Conservation (phyloP, 2,329 filamentous ascomycete genomes). For the Talaromyces piceae region DNA sequence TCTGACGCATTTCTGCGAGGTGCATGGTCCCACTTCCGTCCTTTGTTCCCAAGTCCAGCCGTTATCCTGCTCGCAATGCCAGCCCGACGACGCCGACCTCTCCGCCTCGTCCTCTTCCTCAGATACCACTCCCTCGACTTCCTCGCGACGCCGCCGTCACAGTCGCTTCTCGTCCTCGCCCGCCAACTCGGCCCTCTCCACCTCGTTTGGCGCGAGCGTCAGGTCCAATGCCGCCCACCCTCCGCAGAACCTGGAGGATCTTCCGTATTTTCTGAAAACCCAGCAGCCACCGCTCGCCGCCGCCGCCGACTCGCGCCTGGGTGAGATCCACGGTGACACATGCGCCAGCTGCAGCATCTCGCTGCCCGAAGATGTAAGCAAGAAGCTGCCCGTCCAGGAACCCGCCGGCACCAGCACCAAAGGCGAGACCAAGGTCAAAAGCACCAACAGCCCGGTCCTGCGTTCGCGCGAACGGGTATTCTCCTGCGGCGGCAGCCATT, state of each 20-base stretch:
- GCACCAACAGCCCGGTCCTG: slow-evolving; percentile 49
- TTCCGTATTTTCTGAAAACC: slow-evolving; percentile 43
- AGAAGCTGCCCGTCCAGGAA: slow-evolving; percentile 47
- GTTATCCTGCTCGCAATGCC: slow-evolving; percentile 48
- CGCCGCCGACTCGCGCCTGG: slow-evolving; percentile 38
- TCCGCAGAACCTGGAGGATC: slow-evolving; percentile 37
- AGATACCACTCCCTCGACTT: slow-evolving; percentile 20
- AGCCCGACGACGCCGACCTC: slow-evolving; percentile 28
- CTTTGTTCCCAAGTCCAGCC: slow-evolving; percentile 54
- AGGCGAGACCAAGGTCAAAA: slow-evolving; percentile 42
- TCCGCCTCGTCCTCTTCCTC: slow-evolving; percentile 34
- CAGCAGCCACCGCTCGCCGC: slow-evolving; percentile 28
- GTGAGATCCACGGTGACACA: slow-evolving; percentile 42
- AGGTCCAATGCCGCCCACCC: slow-evolving; percentile 13
- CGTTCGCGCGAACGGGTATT: slow-evolving; percentile 48
- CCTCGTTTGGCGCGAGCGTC: slow-evolving; percentile 21
- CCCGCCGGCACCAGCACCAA: slow-evolving; percentile 43
- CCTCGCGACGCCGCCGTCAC: slow-evolving; percentile 11
- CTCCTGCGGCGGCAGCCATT: slow-evolving; percentile 39
- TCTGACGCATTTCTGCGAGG: slow-evolving; percentile 56
- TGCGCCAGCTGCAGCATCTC: slow-evolving; percentile 53
- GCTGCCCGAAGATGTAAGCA: slow-evolving; percentile 47
- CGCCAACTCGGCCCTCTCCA: slow-evolving; percentile 16
- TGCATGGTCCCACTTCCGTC: slow-evolving; percentile 55
- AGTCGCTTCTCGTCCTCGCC: slow-evolving; percentile 14